Evolutionary conservation across 768 basidiomycete genomes (phyloP).

Genomic region (Leccinum disarticulatum): DNA sequence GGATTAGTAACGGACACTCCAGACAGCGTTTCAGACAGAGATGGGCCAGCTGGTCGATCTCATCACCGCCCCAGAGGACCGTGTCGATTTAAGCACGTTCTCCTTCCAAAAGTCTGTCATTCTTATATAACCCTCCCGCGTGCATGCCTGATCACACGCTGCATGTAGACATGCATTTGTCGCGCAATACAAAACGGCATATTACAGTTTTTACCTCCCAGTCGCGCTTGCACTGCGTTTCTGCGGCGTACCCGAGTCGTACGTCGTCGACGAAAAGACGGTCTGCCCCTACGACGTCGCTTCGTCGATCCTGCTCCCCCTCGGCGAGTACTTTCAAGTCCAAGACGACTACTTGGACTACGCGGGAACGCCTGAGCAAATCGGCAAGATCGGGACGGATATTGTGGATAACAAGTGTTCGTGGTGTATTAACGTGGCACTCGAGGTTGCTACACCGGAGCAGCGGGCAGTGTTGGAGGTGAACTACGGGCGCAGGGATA

Average conservation of each 20-base stretch:
- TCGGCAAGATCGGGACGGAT: constrained; percentile 97
- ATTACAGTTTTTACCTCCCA: constrained; percentile 45
- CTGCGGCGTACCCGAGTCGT: constrained; percentile 18
- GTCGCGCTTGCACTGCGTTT: constrained; percentile 3
- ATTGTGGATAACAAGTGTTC: constrained; percentile 99
- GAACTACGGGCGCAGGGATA: constrained; percentile 61
- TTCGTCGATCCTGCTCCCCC: constrained; percentile 2
- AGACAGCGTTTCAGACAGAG: constrained; percentile 5
- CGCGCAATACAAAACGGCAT: constrained; percentile 44
- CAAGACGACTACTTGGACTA: constrained; percentile 93
- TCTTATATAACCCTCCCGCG: no score
- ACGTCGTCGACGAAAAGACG: constrained; percentile 39
- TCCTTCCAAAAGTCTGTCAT: constrained; percentile 2
- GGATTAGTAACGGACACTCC: background rate
- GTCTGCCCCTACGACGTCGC: constrained; percentile 1
- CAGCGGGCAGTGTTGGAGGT: constrained; percentile 60
- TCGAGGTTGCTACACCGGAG: constrained; percentile 53
- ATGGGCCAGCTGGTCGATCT: constrained; percentile 6
- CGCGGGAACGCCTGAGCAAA: constrained; percentile 85
- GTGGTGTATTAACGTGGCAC: constrained; percentile 94
- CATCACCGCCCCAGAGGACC: background rate
- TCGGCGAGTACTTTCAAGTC: constrained; percentile 4
- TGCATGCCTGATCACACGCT: background rate
- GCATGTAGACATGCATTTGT: background rate
- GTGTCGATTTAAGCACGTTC: constrained; percentile 2